These are phyloP conservation scores for Madurella mycetomatis DNA, from an alignment of 2,329 filamentous ascomycete genomes.

Conservation along the genomic window DNA sequence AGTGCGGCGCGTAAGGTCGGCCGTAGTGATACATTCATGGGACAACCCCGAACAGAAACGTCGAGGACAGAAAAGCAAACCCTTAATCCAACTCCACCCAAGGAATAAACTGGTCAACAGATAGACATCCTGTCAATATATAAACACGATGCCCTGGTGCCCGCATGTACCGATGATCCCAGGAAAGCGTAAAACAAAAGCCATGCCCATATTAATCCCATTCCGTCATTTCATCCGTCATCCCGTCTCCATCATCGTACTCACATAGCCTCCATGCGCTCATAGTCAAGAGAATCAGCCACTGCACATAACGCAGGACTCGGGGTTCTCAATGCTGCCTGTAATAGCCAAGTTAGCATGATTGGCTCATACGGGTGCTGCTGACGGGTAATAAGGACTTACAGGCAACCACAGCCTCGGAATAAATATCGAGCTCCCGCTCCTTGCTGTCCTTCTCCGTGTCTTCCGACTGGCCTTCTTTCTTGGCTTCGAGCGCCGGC, in stretches of 20 bases:
- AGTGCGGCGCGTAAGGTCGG: slow-evolving; percentile 1
- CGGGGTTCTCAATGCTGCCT: slow-evolving; percentile 95
- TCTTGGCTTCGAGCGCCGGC: slow-evolving; percentile 48
- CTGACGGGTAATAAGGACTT: slow-evolving; percentile 38
- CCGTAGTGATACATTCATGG: slow-evolving; percentile 5
- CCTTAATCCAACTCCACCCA: slow-evolving; percentile 10
- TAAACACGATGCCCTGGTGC: slow-evolving; percentile 1
- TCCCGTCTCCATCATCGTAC: slow-evolving; percentile 10
- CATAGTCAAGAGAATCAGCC: slow-evolving; percentile 50
- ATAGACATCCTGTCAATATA: neutral
- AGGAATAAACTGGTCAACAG: neutral
- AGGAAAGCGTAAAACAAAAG: slow-evolving; percentile 5
- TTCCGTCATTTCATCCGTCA: neutral
- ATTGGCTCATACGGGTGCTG: neutral
- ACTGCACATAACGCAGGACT: slow-evolving; percentile 95
- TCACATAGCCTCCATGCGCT: slow-evolving; percentile 9
- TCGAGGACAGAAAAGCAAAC: neutral
- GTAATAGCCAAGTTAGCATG: slow-evolving; percentile 4
- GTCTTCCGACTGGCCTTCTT: slow-evolving; percentile 65
- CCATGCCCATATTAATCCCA: slow-evolving; percentile 13
- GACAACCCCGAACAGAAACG: neutral
- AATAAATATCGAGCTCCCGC: slow-evolving; percentile 89
- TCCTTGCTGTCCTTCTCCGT: slow-evolving; percentile 65
- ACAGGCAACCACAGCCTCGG: slow-evolving; percentile 85
- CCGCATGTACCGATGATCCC: slow-evolving; percentile 9